These are phyloP conservation scores for Alternaria alternata DNA, from an alignment of 2,329 filamentous ascomycete species.

Conservation along the genomic window DNA sequence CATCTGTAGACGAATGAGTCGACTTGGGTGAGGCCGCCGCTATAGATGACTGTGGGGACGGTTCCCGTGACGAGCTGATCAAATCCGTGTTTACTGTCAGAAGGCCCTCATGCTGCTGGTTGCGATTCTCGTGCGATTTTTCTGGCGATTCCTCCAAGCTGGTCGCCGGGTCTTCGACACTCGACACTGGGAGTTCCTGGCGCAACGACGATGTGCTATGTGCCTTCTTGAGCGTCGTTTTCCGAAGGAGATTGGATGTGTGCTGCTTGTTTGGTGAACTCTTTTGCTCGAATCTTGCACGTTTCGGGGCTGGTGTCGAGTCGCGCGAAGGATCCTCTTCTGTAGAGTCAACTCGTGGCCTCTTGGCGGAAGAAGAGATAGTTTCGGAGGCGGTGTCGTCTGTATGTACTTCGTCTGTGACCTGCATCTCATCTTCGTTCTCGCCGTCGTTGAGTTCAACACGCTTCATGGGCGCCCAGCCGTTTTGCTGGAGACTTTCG, in stretches of 20 bases:
- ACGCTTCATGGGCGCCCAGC: constrained; percentile 70
- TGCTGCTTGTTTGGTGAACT: constrained; percentile 19
- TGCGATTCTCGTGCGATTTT: constrained; percentile 37
- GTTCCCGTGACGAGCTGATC: constrained; percentile 36
- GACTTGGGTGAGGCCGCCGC: constrained; percentile 45
- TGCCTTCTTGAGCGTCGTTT: constrained; percentile 43
- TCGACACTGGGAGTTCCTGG: constrained; percentile 42
- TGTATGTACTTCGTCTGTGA: constrained; percentile 5
- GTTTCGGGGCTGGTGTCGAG: constrained; percentile 24
- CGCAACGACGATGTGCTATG: constrained; percentile 42
- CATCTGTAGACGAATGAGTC: constrained; percentile 45
- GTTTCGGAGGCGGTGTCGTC: constrained; percentile 5
- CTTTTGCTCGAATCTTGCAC: constrained; percentile 22
- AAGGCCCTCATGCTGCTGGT: constrained; percentile 43
- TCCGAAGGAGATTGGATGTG: constrained; percentile 27
- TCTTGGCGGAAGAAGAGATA: constrained; percentile 31
- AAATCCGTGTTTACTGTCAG: constrained; percentile 42
- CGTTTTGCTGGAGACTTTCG: constrained; percentile 77
- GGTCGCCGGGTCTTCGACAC: constrained; percentile 40
- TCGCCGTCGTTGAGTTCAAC: constrained; percentile 47
- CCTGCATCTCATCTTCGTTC: constrained; percentile 21
- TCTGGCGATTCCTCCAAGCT: constrained; percentile 29
- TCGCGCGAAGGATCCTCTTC: constrained; percentile 23
- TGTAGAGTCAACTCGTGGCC: constrained; percentile 37
- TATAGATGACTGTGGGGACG: constrained; percentile 40